Evolutionary conservation across 2,329 filamentous ascomycete species (phyloP), one percentile per base, ranked within the genome.

Genomic region (Colletotrichum noveboracense): DNA sequence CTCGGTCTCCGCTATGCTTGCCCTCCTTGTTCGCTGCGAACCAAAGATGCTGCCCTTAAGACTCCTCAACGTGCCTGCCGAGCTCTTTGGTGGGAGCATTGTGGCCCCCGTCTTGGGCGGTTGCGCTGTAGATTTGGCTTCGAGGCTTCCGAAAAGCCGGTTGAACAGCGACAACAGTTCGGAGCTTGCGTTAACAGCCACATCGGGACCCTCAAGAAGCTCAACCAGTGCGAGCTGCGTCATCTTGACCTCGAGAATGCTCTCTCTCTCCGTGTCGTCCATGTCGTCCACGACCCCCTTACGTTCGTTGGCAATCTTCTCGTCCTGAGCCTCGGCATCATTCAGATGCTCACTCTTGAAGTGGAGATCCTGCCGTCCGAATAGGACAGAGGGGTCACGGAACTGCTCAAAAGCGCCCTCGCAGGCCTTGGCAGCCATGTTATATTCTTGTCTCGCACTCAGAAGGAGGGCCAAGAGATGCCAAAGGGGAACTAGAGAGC

Each of bases 391-490:
- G 0, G 93, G 90, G 76, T 95, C 93, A 69, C 93, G 92, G 80
- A 98, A 97, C 81, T 98, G 95, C 79, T 98, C 96, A 81, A 98
- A 94, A 5, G 96, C 96, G 30, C 95, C 96, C 82, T 98, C 95
- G 79, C 96, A 98, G 36, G 96, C 94, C 80, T 93, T 93, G 32
- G 92, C 90, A 3, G 97, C 96, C 83, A 94, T 94, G 66, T 91
- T 87, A 80, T 94, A 98, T 77, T 98, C 96, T 78, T 98, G 94
- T 78, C 94, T 93, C 2, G 96, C 95, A 78, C 95, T 98, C 34
- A 98, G 86, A 26, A 98, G 88, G 28, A 99, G 88, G 1, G 95
- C 93, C 62, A 99, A 89, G 18, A 99, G 89, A 86, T 99, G 97
- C 96, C 97, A 98, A 28, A 98, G 85, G 4, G 96, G 93, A 28